These are phyloP conservation scores for Exophiala mesophila DNA, from an alignment of 2,329 filamentous ascomycete species.

Conservation along the genomic window DNA sequence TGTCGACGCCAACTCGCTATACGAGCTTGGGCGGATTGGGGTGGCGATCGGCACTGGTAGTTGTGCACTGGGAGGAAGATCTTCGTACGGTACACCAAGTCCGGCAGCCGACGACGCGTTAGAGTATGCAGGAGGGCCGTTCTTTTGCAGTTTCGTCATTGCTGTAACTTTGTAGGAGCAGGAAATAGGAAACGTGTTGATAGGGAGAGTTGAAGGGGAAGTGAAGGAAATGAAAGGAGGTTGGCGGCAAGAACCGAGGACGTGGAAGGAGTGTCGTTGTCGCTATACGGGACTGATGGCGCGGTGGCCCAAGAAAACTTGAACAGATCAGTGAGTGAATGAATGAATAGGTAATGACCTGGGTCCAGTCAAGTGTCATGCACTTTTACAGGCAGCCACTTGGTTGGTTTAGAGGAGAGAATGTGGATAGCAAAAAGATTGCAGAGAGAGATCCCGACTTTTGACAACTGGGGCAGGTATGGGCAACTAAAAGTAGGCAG, in stretches of 20 bases:
- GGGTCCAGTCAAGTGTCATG: not conserved
- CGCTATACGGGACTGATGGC: too few relatives aligned
- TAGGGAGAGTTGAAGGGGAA: not conserved
- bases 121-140: constrained; percentile 12
- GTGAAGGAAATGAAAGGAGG: not conserved
- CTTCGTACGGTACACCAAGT: constrained; percentile 20
- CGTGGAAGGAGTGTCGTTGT: too few relatives aligned
- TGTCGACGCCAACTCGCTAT: constrained; percentile 17
- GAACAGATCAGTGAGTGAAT: too few relatives aligned
- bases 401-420: not conserved
- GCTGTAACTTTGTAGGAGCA: not conserved
- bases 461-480: not conserved
- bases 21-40: constrained; percentile 14
- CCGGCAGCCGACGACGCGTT: constrained; percentile 8
- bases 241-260: not conserved
- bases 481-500: too few relatives aligned
- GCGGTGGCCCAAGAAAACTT: too few relatives aligned
- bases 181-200: not conserved
- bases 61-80: constrained; percentile 15
- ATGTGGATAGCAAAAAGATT: not conserved
- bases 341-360: too few relatives aligned
- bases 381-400: not conserved
- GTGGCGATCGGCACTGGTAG: constrained; percentile 19
- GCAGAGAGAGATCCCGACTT: too few relatives aligned
- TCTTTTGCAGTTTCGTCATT: constrained; percentile 24